phyloP scores from a whole-genome alignment of 441 rosid species.

The Corymbia citriodora region DNA sequence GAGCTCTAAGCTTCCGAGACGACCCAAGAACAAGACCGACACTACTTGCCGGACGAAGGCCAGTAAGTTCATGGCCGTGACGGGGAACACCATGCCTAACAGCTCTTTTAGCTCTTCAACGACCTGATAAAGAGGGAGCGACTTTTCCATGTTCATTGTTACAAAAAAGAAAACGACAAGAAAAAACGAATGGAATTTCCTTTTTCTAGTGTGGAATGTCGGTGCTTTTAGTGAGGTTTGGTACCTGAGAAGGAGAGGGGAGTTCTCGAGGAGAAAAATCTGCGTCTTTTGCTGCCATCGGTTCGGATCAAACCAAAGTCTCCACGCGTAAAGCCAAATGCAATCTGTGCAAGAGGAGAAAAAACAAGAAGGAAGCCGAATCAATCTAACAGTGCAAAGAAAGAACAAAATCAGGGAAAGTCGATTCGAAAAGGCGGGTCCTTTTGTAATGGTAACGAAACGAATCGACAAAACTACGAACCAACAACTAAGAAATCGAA shows the following conservation, averaged over 20 bases:
- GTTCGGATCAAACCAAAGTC: not conserved
- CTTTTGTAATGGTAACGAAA: not conserved
- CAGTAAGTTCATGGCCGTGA: slow-evolving; percentile 79
- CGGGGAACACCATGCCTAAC: slow-evolving; percentile 82
- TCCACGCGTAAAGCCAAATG: not conserved
- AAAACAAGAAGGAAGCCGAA: not conserved
- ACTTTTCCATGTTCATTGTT: not conserved
- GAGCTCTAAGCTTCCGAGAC: slow-evolving; percentile 85
- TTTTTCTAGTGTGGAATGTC: not conserved
- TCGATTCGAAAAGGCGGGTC: not conserved
- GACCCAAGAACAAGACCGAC: slow-evolving; percentile 82
- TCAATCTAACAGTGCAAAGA: not conserved
- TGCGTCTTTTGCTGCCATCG: slow-evolving; percentile 50
- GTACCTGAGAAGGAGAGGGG: slow-evolving; percentile 56
- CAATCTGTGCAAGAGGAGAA: not conserved
- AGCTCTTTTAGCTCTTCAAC: slow-evolving; percentile 75
- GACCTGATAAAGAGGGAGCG: slow-evolving; percentile 30
- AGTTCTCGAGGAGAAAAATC: slow-evolving; percentile 34
- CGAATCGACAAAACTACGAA: not conserved
- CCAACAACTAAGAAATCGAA: not conserved
- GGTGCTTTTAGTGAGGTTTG: not conserved
- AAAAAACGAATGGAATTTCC: not conserved
- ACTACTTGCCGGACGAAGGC: slow-evolving; percentile 78
- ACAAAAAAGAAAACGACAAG: not conserved
- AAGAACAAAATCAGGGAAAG: not conserved